These are phyloP conservation scores for Carex scoparia DNA, from an alignment of 176 grass and related monocot genomes.

Conservation along the genomic window DNA sequence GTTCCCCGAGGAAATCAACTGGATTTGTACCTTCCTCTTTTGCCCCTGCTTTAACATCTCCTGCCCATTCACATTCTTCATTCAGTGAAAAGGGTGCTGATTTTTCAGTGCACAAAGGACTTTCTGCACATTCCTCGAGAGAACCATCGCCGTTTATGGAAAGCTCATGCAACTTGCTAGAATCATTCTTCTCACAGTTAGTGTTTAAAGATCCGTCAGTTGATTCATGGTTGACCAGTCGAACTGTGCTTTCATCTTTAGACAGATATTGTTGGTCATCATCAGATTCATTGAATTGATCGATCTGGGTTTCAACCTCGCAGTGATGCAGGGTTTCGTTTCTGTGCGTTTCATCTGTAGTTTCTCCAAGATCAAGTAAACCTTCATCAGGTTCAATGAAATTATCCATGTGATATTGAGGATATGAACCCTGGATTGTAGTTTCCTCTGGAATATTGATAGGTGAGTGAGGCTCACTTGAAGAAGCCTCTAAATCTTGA, in stretches of 20 bases:
- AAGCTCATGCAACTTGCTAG: constrained; percentile 4
- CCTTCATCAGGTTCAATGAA: constrained; percentile 23
- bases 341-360: constrained; percentile 17
- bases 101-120: background rate
- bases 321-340: background rate
- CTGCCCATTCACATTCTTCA: background rate
- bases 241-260: background rate
- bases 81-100: background rate
- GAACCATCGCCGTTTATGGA: constrained; percentile 4
- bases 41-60: constrained; percentile 15
- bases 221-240: background rate
- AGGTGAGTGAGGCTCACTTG: constrained; percentile 26
- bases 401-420: constrained; percentile 30
- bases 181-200: constrained; percentile 39
- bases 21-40: constrained; percentile 26
- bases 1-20: constrained; percentile 57
- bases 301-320: background rate
- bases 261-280: background rate
- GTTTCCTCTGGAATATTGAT: constrained; percentile 25
- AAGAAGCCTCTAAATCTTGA: constrained; percentile 34
- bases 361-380: constrained; percentile 34
- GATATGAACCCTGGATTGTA: constrained; percentile 11
- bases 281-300: constrained; percentile 1
- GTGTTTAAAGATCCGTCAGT: constrained; percentile 36
- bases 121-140: constrained; percentile 5